phyloP scores from a whole-genome alignment of 345 rosid species.

The Lumnitzera littorea region DNA sequence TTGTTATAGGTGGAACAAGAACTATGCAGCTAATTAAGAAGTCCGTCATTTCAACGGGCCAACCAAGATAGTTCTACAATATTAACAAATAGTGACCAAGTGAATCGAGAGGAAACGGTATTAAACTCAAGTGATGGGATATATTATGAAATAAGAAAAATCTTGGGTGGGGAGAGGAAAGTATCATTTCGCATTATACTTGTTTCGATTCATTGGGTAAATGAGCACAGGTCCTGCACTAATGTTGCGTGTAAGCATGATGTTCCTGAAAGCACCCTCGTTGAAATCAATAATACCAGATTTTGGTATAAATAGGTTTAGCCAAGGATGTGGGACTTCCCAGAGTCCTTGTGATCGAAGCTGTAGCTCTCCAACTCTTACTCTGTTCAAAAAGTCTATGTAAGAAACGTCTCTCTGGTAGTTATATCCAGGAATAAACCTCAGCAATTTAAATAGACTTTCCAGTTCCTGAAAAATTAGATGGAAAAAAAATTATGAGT shows the following conservation, averaged over 20 bases:
- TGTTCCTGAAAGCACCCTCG: conserved; percentile 25
- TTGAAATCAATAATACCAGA: conserved; percentile 32
- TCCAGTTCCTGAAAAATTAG: conserved; percentile 5
- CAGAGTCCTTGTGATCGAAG: conserved; percentile 26
- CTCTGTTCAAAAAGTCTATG: conserved; percentile 30
- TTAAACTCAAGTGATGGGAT: not conserved
- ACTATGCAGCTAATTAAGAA: too few species aligned
- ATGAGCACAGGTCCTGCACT: conserved; percentile 13
- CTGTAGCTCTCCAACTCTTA: conserved; percentile 15
- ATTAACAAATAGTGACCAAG: not conserved
- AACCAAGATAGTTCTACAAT: not conserved
- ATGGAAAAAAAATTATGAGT: not conserved
- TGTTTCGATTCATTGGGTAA: conserved; percentile 14
- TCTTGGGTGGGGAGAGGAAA: too few species aligned
- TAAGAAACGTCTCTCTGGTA: conserved; percentile 24
- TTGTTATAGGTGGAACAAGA: too few species aligned
- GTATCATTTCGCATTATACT: not conserved
- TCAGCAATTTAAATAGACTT: conserved; percentile 13
- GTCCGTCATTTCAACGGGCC: too few species aligned
- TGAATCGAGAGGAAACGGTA: not conserved
- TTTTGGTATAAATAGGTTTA: conserved; percentile 31
- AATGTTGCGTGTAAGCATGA: conserved; percentile 20
- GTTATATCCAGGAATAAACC: conserved; percentile 16
- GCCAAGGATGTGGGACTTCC: conserved; percentile 45
- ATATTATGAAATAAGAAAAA: not conserved